These are phyloP conservation scores for Ogataea hybrid DNA, from an alignment of 1,139 yeast species.

Conservation along the genomic window DNA sequence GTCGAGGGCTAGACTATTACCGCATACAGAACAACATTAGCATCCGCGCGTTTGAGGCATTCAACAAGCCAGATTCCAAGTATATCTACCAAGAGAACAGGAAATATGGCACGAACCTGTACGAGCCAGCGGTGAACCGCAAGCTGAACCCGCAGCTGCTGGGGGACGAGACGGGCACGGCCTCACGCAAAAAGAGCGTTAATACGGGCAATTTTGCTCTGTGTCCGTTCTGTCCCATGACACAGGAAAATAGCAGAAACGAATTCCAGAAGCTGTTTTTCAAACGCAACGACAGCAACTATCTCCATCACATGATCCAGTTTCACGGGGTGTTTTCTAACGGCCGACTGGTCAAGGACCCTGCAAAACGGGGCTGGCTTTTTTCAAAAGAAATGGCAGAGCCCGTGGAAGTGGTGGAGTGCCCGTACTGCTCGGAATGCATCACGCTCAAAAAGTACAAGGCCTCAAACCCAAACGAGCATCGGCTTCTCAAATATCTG, in stretches of 20 bases:
- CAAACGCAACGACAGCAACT: constrained; percentile 28
- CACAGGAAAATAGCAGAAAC: constrained; percentile 14
- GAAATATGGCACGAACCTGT: constrained; percentile 16
- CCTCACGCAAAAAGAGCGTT: constrained; percentile 6
- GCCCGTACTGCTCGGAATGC: constrained; percentile 24
- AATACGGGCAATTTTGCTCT: constrained; percentile 23
- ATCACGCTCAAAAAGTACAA: constrained; percentile 21
- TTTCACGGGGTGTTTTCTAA: constrained; percentile 31
- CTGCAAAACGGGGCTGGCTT: constrained; percentile 22
- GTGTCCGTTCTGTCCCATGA: constrained; percentile 25
- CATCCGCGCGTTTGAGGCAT: constrained; percentile 8
- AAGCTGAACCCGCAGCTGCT: constrained; percentile 10
- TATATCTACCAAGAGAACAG: constrained; percentile 16
- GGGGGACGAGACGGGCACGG: background rate
- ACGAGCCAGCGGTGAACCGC: constrained; percentile 25
- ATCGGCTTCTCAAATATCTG: constrained; percentile 23
- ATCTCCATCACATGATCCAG: constrained; percentile 29
- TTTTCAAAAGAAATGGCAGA: constrained; percentile 4
- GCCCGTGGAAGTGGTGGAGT: constrained; percentile 23
- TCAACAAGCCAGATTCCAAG: constrained; percentile 2
- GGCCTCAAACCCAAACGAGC: constrained; percentile 17
- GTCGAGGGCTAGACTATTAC: constrained; percentile 14
- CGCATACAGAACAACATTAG: constrained; percentile 14
- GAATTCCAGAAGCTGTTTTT: constrained; percentile 21
- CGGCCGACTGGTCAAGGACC: constrained; percentile 25